Evolutionary conservation across 2,329 filamentous ascomycete species (phyloP).

Genomic region (Laburnicola sp.): DNA sequence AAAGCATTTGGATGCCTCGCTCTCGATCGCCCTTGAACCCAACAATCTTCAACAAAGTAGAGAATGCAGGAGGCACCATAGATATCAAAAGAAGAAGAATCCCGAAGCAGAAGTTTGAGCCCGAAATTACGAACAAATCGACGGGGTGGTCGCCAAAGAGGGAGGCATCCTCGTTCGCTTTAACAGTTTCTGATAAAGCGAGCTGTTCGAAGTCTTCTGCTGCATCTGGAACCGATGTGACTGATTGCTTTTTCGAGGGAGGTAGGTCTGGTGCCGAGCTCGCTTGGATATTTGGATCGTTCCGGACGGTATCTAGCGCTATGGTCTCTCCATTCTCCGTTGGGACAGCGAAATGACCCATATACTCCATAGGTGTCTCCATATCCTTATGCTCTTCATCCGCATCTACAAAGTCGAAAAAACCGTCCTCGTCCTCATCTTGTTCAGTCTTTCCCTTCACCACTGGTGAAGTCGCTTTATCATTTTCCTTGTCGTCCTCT

Average conservation of each 20-base stretch:
- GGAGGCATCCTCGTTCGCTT: slow-evolving; percentile 61
- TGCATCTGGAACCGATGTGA: slow-evolving; percentile 24
- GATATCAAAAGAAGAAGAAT: slow-evolving; percentile 85
- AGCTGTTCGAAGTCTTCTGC: slow-evolving; percentile 39
- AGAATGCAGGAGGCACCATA: slow-evolving; percentile 88
- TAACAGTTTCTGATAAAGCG: slow-evolving; percentile 32
- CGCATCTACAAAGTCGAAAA: slow-evolving; percentile 61
- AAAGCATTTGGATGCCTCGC: slow-evolving; percentile 80
- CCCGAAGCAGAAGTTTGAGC: slow-evolving; percentile 86
- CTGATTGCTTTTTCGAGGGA: slow-evolving; percentile 20
- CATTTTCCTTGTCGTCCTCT: slow-evolving; percentile 2
- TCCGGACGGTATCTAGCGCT: slow-evolving; percentile 27
- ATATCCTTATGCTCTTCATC: slow-evolving; percentile 53
- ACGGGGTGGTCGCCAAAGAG: slow-evolving; percentile 70
- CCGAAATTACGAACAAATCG: slow-evolving; percentile 87
- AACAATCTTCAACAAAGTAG: slow-evolving; percentile 81
- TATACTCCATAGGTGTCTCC: slow-evolving; percentile 53
- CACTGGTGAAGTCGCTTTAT: background rate
- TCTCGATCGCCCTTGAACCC: slow-evolving; percentile 89
- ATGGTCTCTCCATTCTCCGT: slow-evolving; percentile 28
- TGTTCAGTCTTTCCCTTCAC: slow-evolving; percentile 24
- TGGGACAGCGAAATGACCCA: slow-evolving; percentile 47
- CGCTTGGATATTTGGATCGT: slow-evolving; percentile 26
- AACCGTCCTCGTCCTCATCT: slow-evolving; percentile 38
- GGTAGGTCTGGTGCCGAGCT: slow-evolving; percentile 32